Conservation (phyloP, 2,329 filamentous ascomycete genomes). For the Pseudogymnoascus pannorum region DNA sequence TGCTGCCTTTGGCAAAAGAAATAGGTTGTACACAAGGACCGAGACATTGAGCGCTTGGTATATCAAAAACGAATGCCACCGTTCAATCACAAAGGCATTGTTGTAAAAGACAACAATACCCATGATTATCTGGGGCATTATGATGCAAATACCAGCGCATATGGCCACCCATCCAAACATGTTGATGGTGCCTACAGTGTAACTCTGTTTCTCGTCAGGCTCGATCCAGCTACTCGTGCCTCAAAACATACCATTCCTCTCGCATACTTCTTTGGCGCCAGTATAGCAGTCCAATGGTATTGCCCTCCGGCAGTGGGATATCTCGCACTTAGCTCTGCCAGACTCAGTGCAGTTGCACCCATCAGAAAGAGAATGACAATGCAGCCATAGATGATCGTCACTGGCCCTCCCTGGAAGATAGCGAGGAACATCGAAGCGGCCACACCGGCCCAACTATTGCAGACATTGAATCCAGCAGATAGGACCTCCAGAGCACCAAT, state of each 20-base stretch:
- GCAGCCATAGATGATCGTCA: not conserved
- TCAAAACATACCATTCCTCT: slow-evolving; percentile 5
- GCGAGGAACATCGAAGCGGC: slow-evolving; percentile 1
- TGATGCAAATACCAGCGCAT: slow-evolving; percentile 3
- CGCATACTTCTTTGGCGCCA: slow-evolving; percentile 36
- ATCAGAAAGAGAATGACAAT: slow-evolving; percentile 4
- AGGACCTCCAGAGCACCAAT: not conserved
- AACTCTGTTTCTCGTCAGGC: not conserved
- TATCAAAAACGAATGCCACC: slow-evolving; percentile 9
- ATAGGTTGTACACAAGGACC: slow-evolving; percentile 6
- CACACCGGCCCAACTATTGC: slow-evolving; percentile 4
- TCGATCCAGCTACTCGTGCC: not conserved
- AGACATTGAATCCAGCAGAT: slow-evolving; percentile 1
- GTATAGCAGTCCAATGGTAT: slow-evolving; percentile 51
- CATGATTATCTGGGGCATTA: slow-evolving; percentile 1
- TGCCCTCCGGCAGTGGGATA: slow-evolving; percentile 40
- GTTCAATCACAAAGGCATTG: not conserved
- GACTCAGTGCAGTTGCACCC: not conserved
- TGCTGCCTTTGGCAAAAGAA: slow-evolving; percentile 3
- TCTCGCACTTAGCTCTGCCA: not conserved
- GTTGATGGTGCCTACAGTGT: slow-evolving; percentile 2
- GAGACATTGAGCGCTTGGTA: slow-evolving; percentile 1
- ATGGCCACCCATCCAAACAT: slow-evolving; percentile 4
- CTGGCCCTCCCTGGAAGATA: slow-evolving; percentile 1
- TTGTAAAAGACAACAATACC: slow-evolving; percentile 5